These are phyloP conservation scores for Cryptosporidium viatorum DNA, from an alignment of 169 alveolate species.

Conservation along the genomic window DNA sequence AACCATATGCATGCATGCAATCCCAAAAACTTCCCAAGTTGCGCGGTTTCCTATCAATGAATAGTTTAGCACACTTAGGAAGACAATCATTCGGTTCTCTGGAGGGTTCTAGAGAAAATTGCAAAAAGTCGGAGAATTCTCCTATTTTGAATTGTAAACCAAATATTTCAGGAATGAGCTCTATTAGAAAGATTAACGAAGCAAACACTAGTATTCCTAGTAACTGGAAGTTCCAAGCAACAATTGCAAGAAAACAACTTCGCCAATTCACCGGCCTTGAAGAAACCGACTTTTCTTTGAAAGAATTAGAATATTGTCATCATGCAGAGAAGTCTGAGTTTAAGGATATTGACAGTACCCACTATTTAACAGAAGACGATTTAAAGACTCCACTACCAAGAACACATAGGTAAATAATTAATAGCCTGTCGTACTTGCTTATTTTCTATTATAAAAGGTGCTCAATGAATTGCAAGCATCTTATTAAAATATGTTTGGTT, in stretches of 20 bases:
- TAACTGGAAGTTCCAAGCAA: constrained; percentile 74
- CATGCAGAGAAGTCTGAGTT: background rate
- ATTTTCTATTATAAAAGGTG: background rate
- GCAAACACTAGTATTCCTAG: constrained; percentile 20
- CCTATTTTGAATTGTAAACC: constrained; percentile 4
- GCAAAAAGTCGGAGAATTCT: background rate
- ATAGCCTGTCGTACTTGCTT: background rate
- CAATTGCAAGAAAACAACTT: constrained; percentile 66
- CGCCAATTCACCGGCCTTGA: constrained; percentile 32
- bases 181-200: constrained; percentile 44
- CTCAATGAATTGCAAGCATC: background rate
- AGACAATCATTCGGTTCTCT: constrained; percentile 30
- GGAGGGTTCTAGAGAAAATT: background rate
- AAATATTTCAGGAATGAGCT: constrained; percentile 20
- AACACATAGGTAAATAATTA: constrained; percentile 1
- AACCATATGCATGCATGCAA: background rate
- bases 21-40: constrained; percentile 46
- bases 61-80: constrained; percentile 66
- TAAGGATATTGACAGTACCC: background rate
- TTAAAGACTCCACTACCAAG: constrained; percentile 59
- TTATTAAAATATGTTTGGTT: background rate
- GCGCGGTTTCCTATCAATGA: constrained; percentile 75
- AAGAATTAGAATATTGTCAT: background rate
- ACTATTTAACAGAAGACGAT: constrained; percentile 23
- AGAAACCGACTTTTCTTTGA: constrained; percentile 22